Conservation (phyloP, 306 rosid genomes). For the Acacia acuminata region DNA sequence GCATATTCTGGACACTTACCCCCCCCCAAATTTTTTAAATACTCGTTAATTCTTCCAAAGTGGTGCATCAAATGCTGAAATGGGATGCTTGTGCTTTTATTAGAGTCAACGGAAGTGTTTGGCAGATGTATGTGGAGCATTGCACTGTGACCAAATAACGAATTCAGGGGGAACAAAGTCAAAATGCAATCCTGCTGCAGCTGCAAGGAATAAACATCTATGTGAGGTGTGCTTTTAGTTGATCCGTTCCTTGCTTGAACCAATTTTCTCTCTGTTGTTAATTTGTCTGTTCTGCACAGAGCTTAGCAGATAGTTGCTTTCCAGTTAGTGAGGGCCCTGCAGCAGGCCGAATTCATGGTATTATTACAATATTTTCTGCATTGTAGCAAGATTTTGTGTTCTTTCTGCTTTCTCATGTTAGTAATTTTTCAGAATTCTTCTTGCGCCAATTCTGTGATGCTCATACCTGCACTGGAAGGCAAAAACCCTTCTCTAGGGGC, state of each 20-base stretch:
- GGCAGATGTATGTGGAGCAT: conserved; percentile 77
- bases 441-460: conserved; percentile 82
- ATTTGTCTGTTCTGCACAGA: conserved; percentile 36
- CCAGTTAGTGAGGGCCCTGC: conserved; percentile 63
- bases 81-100: conserved; percentile 35
- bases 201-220: conserved; percentile 67
- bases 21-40: background rate
- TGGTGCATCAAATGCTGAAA: conserved; percentile 31
- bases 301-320: conserved; percentile 74
- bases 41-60: background rate
- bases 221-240: conserved; percentile 68
- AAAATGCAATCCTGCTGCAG: conserved; percentile 82
- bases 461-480: conserved; percentile 59
- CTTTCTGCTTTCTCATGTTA: conserved; percentile 25
- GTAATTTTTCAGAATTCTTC: conserved; percentile 60
- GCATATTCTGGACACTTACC: background rate
- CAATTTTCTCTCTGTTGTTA: conserved; percentile 26
- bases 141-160: conserved; percentile 66
- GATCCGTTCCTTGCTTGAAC: conserved; percentile 1
- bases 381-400: conserved; percentile 17
- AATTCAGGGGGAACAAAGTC: conserved; percentile 53
- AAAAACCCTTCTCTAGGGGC: conserved; percentile 64
- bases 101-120: conserved; percentile 72
- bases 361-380: conserved; percentile 47
- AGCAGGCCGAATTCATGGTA: conserved; percentile 75